Percentiles rank a stretch among this genome's conserved stretches.
phyloP scores from a whole-genome alignment of 139 green algal genomes.

The Nannochloris sp. region DNA sequence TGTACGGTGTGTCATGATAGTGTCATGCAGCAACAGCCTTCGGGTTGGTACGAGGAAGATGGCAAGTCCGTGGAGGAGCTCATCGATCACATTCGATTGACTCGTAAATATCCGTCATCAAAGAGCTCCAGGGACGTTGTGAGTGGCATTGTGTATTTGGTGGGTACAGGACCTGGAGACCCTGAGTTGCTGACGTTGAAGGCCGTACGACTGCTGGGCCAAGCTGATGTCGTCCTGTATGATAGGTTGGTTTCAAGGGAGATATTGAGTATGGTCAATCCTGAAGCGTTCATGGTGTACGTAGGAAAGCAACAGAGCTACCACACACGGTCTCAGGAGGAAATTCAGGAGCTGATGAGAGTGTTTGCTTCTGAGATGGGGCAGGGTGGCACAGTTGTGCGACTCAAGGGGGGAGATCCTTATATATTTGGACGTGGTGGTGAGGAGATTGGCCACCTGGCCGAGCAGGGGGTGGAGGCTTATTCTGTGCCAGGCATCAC shows the following conservation, averaged over 20 bases:
- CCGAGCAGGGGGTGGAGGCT: conserved; percentile 65
- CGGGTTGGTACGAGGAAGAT: conserved; percentile 17
- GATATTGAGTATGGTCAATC: conserved; percentile 73
- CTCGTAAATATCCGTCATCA: conserved; percentile 5
- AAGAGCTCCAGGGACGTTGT: not conserved
- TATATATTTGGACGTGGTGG: conserved; percentile 93
- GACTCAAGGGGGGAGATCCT: conserved; percentile 90
- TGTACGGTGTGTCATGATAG: too few relatives aligned
- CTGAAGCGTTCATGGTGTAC: conserved; percentile 82
- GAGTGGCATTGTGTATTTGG: conserved; percentile 74
- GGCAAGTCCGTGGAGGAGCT: conserved; percentile 18
- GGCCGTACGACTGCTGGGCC: conserved; percentile 81
- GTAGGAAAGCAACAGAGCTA: conserved; percentile 92
- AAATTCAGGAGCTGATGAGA: conserved; percentile 91
- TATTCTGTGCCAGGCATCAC: conserved; percentile 80
- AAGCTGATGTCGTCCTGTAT: conserved; percentile 93
- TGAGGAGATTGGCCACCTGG: conserved; percentile 86
- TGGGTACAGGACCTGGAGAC: conserved; percentile 95
- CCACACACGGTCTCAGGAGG: conserved; percentile 85
- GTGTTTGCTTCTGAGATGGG: conserved; percentile 64
- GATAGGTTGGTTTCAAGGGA: conserved; percentile 87
- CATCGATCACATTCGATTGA: conserved; percentile 7
- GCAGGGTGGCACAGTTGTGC: conserved; percentile 47
- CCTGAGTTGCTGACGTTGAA: conserved; percentile 85
- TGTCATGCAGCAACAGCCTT: not conserved